phyloP scores from a whole-genome alignment of 345 rosid genomes.

The Theobroma cacao region DNA sequence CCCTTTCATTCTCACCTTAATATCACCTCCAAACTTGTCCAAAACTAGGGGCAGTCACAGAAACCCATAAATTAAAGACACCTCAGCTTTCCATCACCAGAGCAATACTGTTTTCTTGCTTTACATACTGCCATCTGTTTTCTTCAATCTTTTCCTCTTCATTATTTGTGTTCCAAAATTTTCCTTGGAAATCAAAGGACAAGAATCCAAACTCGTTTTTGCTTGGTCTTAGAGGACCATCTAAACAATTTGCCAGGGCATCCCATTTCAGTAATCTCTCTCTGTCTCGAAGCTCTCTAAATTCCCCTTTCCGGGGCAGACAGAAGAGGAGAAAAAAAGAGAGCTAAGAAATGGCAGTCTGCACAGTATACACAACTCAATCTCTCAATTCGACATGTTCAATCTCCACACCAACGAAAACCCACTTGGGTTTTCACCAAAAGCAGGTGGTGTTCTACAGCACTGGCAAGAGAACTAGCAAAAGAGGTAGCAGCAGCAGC shows the following conservation, averaged over 20 bases:
- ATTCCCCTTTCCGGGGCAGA: not conserved
- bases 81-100: conserved; percentile 36
- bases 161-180: conserved; percentile 29
- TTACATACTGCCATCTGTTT: conserved; percentile 48
- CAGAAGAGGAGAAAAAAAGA: not conserved
- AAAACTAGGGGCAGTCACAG: conserved; percentile 35
- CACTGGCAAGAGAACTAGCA: conserved; percentile 27
- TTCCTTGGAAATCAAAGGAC: conserved; percentile 11
- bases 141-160: conserved; percentile 32
- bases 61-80: conserved; percentile 31
- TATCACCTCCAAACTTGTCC: conserved; percentile 33
- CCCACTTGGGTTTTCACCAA: conserved; percentile 44
- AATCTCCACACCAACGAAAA: conserved; percentile 46
- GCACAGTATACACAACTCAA: conserved; percentile 68
- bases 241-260: conserved; percentile 6
- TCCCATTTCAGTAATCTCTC: conserved; percentile 26
- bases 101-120: conserved; percentile 7
- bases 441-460: conserved; percentile 51
- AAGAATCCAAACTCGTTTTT: not conserved
- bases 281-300: conserved; percentile 9
- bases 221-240: not conserved
- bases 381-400: conserved; percentile 68
- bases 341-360: conserved; percentile 57
- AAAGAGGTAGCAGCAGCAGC: conserved; percentile 27
- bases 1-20: conserved; percentile 17